A percentile compares a stretch with the other conserved stretches of the same genome.
Evolutionary conservation across 441 rosid species (phyloP).

Genomic region (Macaranga tanarius): DNA sequence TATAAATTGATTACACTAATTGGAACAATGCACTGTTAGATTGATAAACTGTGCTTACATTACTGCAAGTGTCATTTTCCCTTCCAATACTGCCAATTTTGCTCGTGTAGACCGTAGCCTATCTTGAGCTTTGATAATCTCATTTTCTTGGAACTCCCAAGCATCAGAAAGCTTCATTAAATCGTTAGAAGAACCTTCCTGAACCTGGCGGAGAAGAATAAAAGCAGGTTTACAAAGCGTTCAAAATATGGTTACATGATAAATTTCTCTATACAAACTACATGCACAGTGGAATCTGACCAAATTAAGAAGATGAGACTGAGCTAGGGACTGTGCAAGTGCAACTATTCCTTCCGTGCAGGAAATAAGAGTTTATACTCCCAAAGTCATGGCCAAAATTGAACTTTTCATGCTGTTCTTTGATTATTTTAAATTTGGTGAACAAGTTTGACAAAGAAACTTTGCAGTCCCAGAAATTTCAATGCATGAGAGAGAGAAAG

Average conservation of each 20-base stretch:
- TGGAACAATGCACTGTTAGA: conserved; percentile 5
- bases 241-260: background rate
- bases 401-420: background rate
- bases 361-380: no score
- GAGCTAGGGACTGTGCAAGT: background rate
- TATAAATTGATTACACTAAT: background rate
- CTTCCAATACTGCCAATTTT: conserved; percentile 73
- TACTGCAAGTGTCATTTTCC: conserved; percentile 77
- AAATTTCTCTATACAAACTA: background rate
- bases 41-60: conserved; percentile 39
- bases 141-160: conserved; percentile 78
- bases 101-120: conserved; percentile 72
- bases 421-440: background rate
- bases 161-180: conserved; percentile 65
- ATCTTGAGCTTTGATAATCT: conserved; percentile 60
- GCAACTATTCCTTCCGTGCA: background rate
- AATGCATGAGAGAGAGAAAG: background rate
- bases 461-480: background rate
- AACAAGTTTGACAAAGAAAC: background rate
- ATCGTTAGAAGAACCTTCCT: conserved; percentile 37
- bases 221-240: conserved; percentile 14
- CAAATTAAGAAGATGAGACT: background rate
- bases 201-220: conserved; percentile 35
- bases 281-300: background rate
- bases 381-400: background rate